Percentiles rank a stretch among this genome's conserved stretches.
These are phyloP conservation scores for Pestalotiopsis sp. DNA, from an alignment of 2,329 filamentous ascomycete genomes.

Conservation along the genomic window DNA sequence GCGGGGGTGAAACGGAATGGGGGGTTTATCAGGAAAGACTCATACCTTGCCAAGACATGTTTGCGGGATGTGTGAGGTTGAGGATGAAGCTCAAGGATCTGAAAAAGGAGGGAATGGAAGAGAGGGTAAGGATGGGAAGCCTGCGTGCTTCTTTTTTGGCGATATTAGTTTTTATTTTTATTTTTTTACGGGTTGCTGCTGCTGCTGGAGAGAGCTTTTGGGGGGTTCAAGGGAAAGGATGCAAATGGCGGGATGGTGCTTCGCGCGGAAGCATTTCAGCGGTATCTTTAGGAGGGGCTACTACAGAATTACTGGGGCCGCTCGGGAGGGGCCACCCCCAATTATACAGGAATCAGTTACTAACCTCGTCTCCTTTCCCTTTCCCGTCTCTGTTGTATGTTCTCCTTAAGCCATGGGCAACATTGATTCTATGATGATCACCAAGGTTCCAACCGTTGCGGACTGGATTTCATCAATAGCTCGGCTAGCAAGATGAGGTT, in stretches of 20 bases:
- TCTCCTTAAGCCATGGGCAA: neutral
- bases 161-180: neutral
- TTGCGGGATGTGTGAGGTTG: constrained; percentile 11
- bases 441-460: constrained; percentile 1
- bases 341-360: neutral
- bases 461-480: neutral
- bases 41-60: constrained; percentile 77
- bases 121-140: neutral
- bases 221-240: constrained; percentile 5
- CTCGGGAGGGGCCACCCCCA: neutral
- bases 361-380: constrained; percentile 1
- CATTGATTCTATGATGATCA: neutral
- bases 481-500: constrained; percentile 2
- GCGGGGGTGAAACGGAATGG: neutral
- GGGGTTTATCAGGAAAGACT: constrained; percentile 26
- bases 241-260: constrained; percentile 11
- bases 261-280: constrained; percentile 1
- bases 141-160: neutral
- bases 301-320: constrained; percentile 4
- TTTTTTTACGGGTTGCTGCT: neutral
- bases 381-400: neutral
- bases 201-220: constrained; percentile 1
- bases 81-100: constrained; percentile 8
- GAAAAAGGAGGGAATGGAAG: constrained; percentile 11
- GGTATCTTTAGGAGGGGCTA: constrained; percentile 12